Base-by-base conservation (phyloP, 768 basidiomycete genomes). In the Hygrocybe punicea region DNA sequence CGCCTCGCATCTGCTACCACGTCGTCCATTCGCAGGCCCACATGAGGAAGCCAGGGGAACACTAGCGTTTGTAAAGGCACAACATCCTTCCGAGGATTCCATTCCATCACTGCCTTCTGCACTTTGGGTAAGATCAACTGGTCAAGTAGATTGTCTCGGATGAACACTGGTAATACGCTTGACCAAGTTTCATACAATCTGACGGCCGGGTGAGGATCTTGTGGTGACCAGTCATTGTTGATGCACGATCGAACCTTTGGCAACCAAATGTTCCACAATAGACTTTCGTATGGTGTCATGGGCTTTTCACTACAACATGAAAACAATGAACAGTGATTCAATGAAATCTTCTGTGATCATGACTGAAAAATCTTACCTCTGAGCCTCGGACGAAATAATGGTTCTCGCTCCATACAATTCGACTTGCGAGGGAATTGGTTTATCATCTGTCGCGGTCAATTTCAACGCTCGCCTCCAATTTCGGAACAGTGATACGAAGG, bases 91-190 rank as follows among this genome's bases (percentile, higher is more conserved):
- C 81, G 84, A 6, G 84, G 75, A 65, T 78, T 86, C 97, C 97
- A 99, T 51, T 91, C 86, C 4, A 84, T 80, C 34, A 98, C 82
- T 3, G 92, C 84, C 60, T 86, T 85, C 49, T 87, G 82, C 2
- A 99, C 82, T 72, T 98, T 99, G 1, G 97, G 97, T 19, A 99
- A 76, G 45, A 99, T 82, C 21, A 99, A 84, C 69, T 99, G 97
- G 67, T 98, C 95, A 60, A 99, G 83, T 58, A 99, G 79, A 67
- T 98, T 99, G 73, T 98, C 95, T 53, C 84, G 83, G 58, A 99
- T 86, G 73, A 98, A 99, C 0, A 81, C 81, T 1, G 97, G 97
- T 1, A 98, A 78, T 60, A 96, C 84, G 1, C 84, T 81, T 1
- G 86, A 82, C 97, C 97, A 98, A 0, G 84, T 79, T 71, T 96